Evolutionary conservation across 805 yeast genomes (phyloP).

Genomic region (Soucietia sequanensis): DNA sequence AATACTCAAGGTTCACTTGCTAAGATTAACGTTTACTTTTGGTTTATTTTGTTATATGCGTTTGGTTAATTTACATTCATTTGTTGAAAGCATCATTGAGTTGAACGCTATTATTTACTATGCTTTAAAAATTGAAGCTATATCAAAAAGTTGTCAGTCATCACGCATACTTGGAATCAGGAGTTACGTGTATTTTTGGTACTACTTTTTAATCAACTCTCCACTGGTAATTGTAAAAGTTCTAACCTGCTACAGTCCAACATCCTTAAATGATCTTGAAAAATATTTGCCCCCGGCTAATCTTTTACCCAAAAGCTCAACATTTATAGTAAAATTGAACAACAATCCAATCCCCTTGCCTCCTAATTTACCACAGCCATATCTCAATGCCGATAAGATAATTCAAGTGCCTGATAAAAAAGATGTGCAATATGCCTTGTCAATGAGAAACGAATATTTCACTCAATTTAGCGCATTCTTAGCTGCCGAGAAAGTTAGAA

Average conservation of each 20-base stretch:
- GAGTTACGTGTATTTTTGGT: too few relatives aligned
- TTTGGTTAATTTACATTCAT: not conserved
- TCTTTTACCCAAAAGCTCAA: slow-evolving; percentile 28
- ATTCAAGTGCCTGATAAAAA: slow-evolving; percentile 36
- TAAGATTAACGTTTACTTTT: slow-evolving; percentile 11
- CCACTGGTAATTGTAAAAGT: too few relatives aligned
- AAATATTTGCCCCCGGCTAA: slow-evolving; percentile 7
- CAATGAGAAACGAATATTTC: slow-evolving; percentile 37
- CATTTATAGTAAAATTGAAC: slow-evolving; percentile 28
- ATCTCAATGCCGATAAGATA: slow-evolving; percentile 38
- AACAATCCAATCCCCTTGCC: slow-evolving; percentile 34
- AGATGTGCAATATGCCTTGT: slow-evolving; percentile 28
- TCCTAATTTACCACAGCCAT: slow-evolving; percentile 44
- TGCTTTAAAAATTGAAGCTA: slow-evolving; percentile 6
- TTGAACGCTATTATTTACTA: slow-evolving; percentile 4
- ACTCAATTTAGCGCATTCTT: slow-evolving; percentile 37
- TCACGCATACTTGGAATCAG: too few relatives aligned
- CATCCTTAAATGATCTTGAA: slow-evolving; percentile 6
- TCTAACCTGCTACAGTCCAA: slow-evolving; percentile 8
- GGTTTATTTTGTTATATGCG: slow-evolving; percentile 5
- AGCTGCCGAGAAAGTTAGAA: slow-evolving; percentile 41
- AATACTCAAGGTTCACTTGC: slow-evolving; percentile 16
- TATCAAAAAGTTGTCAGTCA: slow-evolving; percentile 1
- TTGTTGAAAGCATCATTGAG: slow-evolving; percentile 2
- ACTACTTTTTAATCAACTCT: too few relatives aligned